Percentiles rank a stretch among this genome's conserved stretches.
phyloP scores from a whole-genome alignment of 2,329 filamentous ascomycete genomes.

The Arthrobotrys iridis region DNA sequence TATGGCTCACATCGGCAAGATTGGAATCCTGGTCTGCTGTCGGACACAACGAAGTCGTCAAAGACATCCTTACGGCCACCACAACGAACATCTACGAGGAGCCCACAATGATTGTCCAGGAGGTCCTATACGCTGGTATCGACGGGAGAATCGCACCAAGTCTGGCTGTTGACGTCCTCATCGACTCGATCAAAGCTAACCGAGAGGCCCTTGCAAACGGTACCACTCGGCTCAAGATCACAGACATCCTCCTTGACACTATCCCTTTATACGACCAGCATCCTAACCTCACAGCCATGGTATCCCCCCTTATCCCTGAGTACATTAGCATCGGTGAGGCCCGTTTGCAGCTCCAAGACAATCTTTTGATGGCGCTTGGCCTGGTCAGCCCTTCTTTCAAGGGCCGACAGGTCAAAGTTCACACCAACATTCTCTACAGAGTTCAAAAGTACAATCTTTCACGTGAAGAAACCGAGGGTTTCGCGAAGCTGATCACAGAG shows the following conservation, averaged over 20 bases:
- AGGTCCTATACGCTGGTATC: slow-evolving; percentile 44
- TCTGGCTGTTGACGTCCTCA: slow-evolving; percentile 36
- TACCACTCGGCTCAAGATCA: slow-evolving; percentile 15
- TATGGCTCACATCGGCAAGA: slow-evolving; percentile 35
- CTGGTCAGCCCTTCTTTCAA: slow-evolving; percentile 76
- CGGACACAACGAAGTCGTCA: slow-evolving; percentile 39
- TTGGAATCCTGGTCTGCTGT: slow-evolving; percentile 42
- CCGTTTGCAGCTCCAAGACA: slow-evolving; percentile 69
- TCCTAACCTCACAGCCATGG: slow-evolving; percentile 32
- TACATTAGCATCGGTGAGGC: slow-evolving; percentile 60
- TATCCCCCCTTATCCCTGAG: slow-evolving; percentile 45
- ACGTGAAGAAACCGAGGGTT: slow-evolving; percentile 94
- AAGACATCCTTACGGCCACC: slow-evolving; percentile 27
- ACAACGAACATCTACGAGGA: slow-evolving; percentile 36
- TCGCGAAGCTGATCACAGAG: slow-evolving; percentile 94
- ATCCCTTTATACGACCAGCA: slow-evolving; percentile 39
- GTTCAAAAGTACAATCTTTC: slow-evolving; percentile 97
- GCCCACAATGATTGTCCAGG: slow-evolving; percentile 47
- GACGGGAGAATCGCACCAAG: slow-evolving; percentile 39
- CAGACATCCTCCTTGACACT: slow-evolving; percentile 45
- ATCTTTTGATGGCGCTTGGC: slow-evolving; percentile 72
- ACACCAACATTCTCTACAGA: slow-evolving; percentile 91
- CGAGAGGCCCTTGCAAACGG: slow-evolving; percentile 13
- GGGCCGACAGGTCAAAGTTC: slow-evolving; percentile 82
- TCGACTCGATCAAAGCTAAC: slow-evolving; percentile 49